A percentile compares a stretch with the other conserved stretches of the same genome.
Conservation (phyloP, 106 monocot species). For the Hemerocallis citrina region DNA sequence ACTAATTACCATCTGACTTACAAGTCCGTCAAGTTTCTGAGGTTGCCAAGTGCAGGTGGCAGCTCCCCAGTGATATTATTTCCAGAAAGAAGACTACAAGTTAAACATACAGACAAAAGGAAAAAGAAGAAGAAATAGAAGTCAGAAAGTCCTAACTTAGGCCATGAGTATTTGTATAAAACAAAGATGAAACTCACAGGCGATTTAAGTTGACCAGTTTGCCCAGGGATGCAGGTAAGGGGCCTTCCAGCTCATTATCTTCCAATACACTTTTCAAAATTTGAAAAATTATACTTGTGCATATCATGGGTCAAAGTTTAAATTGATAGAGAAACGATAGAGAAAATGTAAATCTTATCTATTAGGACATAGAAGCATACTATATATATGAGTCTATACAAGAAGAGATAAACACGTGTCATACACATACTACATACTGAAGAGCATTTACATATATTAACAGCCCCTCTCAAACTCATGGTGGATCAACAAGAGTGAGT, state of each 20-base stretch:
- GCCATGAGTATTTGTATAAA: background rate
- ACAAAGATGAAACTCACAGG: conserved; percentile 11
- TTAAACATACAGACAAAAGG: background rate
- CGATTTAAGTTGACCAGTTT: conserved; percentile 16
- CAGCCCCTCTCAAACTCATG: too few relatives aligned
- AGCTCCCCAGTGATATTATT: conserved; percentile 35
- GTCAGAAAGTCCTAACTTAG: background rate
- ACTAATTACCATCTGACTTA: conserved; percentile 7
- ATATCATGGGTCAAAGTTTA: background rate
- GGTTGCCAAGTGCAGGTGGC: conserved; percentile 29
- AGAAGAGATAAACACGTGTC: too few relatives aligned
- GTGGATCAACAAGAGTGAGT: too few relatives aligned
- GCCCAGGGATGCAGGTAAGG: conserved; percentile 22
- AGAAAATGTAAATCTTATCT: too few relatives aligned
- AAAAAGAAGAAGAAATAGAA: too few relatives aligned
- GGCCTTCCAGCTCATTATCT: conserved; percentile 23
- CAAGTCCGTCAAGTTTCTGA: conserved; percentile 34
- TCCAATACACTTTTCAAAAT: conserved; percentile 14
- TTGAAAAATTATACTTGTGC: background rate
- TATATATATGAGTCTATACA: too few relatives aligned
- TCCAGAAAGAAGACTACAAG: conserved; percentile 15
- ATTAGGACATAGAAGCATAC: too few relatives aligned
- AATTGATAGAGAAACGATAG: background rate
- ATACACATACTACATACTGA: too few relatives aligned
- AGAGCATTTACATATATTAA: too few relatives aligned